Conservation (phyloP, 139 green algal genomes). For the Gonium pectorale region DNA sequence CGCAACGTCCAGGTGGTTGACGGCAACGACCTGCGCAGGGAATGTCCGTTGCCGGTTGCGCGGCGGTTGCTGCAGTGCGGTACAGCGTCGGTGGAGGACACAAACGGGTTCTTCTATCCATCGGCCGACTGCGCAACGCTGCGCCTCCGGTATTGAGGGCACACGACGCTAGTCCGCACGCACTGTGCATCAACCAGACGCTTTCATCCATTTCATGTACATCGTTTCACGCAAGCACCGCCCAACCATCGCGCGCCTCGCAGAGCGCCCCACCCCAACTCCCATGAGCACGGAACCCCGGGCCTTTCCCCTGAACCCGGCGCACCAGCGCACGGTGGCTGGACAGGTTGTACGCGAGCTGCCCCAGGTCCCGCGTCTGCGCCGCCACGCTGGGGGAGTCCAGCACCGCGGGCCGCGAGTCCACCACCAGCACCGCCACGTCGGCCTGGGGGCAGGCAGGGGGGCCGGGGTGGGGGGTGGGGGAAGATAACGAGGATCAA, state of each 20-base stretch:
- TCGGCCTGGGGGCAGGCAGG: constrained; percentile 68
- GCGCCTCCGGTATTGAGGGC: too few species aligned
- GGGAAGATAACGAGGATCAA: too few species aligned
- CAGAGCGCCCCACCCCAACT: too few species aligned
- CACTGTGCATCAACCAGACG: too few species aligned
- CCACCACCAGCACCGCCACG: constrained; percentile 86
- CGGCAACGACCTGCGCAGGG: constrained; percentile 43
- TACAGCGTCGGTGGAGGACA: too few species aligned
- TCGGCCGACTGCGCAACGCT: too few species aligned
- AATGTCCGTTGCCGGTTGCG: not conserved
- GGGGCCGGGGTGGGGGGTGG: too few species aligned
- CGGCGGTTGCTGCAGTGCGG: not conserved
- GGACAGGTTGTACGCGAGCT: constrained; percentile 87
- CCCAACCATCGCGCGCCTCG: not conserved
- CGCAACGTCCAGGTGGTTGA: constrained; percentile 91
- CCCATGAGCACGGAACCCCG: too few species aligned
- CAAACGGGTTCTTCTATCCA: too few species aligned
- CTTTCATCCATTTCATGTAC: too few species aligned
- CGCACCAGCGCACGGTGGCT: constrained; percentile 6
- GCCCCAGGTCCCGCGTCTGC: constrained; percentile 94
- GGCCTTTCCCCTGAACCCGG: not conserved
- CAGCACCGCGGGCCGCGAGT: constrained; percentile 86
- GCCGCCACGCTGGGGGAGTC: constrained; percentile 88
- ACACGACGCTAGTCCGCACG: too few species aligned
- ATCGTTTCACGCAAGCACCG: too few species aligned